Base-by-base conservation (phyloP, 768 basidiomycete genomes). In the Termitomyces sp. region DNA sequence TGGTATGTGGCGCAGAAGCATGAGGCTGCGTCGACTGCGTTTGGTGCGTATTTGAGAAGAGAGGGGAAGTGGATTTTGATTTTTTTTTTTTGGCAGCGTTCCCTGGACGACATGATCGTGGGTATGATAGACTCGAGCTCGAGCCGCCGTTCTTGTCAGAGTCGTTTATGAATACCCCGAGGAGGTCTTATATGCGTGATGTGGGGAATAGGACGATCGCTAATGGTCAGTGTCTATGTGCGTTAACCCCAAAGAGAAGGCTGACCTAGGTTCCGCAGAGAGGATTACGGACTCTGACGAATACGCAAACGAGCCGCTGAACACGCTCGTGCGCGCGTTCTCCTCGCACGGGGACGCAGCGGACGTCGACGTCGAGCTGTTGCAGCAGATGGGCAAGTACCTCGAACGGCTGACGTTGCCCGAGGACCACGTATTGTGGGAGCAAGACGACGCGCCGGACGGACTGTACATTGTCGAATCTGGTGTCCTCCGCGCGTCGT, bases 391-490 rank as follows among this genome's bases (percentile, higher is more conserved):
- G 52, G 70, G 79, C 2, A 76, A 82, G 0, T 96, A 93, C 72
- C 84, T 99, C 61, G 79, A 85, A 52, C 82, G 82, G 16, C 16
- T 37, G 37, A 16, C 9, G 32, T 67, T 90, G 0, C 73, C 83
- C 0, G 77, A 79, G 5, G 88, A 84, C 0, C 67, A 76, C 31
- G 77, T 86, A 0, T 77, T 98, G 0, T 98, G 92, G 91, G 76
- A 71, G 10, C 87, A 87, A 55, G 85, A 78, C n/a, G 92, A 94
- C 51, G 67, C 70, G 0, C 79, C 94, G 0, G 88, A 94, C 65
- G 93, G 90, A 5, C 71, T 98, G 27, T 98, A 95, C 73, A 79
- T 98, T 64, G 86, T 99, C 62, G 88, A 97, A 64, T 81, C 86
- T 0, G 96, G 96, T 8, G 82, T 93, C 32, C 76, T 99, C 32